phyloP scores from a whole-genome alignment of 2,329 filamentous ascomycete genomes.

The Exserohilum rostratum region DNA sequence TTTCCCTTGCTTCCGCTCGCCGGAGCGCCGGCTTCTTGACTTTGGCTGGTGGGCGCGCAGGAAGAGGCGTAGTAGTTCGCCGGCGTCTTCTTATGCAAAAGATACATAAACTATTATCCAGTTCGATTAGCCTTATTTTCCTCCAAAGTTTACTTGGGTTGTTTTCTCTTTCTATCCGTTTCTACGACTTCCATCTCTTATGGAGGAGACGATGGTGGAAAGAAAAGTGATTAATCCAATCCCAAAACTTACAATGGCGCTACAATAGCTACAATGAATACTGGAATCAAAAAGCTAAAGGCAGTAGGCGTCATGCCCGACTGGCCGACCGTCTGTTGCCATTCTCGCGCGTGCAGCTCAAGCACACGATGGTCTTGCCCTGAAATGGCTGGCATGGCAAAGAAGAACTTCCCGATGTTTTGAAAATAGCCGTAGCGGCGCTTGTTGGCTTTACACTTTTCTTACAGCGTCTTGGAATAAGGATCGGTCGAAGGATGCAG shows the following conservation, averaged over 20 bases:
- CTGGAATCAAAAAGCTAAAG: slow-evolving; percentile 37
- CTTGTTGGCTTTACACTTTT: background rate
- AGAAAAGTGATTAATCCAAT: background rate
- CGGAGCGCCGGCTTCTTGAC: slow-evolving; percentile 25
- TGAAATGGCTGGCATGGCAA: slow-evolving; percentile 21
- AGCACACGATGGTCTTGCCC: background rate
- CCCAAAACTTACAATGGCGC: slow-evolving; percentile 36
- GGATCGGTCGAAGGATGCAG: background rate
- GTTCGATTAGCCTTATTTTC: background rate
- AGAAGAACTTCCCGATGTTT: background rate
- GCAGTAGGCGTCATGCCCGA: slow-evolving; percentile 36
- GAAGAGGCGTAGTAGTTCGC: slow-evolving; percentile 9
- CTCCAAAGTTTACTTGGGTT: no score
- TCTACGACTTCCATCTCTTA: background rate
- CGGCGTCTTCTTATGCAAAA: slow-evolving; percentile 29
- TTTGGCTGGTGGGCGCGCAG: slow-evolving; percentile 1
- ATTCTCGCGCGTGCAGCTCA: slow-evolving; percentile 19
- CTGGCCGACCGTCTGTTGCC: slow-evolving; percentile 23
- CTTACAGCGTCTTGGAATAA: background rate
- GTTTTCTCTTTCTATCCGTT: background rate
- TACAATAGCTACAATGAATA: slow-evolving; percentile 36
- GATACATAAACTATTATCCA: slow-evolving; percentile 25
- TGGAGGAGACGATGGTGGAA: background rate
- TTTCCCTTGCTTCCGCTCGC: slow-evolving; percentile 30
- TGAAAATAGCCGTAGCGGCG: background rate